phyloP scores from a whole-genome alignment of 345 rosid species.

The Pelargonium nanum region DNA sequence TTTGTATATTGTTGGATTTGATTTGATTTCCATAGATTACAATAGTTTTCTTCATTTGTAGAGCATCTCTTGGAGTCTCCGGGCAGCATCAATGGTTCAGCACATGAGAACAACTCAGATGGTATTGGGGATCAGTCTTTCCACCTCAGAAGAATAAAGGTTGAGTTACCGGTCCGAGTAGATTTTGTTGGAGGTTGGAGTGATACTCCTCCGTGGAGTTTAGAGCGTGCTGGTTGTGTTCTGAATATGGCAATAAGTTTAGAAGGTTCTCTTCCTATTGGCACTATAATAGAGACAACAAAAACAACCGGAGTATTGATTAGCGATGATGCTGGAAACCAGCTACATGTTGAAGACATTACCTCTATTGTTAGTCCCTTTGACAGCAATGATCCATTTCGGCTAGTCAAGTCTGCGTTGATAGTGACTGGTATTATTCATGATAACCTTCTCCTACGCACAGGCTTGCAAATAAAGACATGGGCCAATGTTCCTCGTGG shows the following conservation, averaged over 20 bases:
- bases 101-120: constrained; percentile 19
- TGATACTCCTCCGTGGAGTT: constrained; percentile 97
- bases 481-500: constrained; percentile 97
- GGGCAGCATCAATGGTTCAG: constrained; percentile 17
- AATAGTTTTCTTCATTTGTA: constrained; percentile 14
- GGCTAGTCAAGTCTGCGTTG: constrained; percentile 84
- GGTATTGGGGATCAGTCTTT: constrained; percentile 21
- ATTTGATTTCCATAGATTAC: neutral
- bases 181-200: constrained; percentile 99
- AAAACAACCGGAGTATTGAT: constrained; percentile 45
- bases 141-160: constrained; percentile 40
- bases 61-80: constrained; percentile 55
- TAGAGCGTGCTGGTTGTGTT: constrained; percentile 93
- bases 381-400: constrained; percentile 50
- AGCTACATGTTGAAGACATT: constrained; percentile 38
- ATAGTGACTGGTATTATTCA: constrained; percentile 63
- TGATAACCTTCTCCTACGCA: constrained; percentile 27
- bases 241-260: constrained; percentile 81
- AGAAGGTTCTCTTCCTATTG: constrained; percentile 81
- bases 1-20: constrained; percentile 9
- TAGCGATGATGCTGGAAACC: constrained; percentile 63
- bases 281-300: constrained; percentile 67
- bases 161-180: constrained; percentile 85
- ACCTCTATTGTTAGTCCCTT: constrained; percentile 56
- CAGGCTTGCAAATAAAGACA: constrained; percentile 59